phyloP scores from a whole-genome alignment of 129 eudicot species.

The Lactuca saligna region DNA sequence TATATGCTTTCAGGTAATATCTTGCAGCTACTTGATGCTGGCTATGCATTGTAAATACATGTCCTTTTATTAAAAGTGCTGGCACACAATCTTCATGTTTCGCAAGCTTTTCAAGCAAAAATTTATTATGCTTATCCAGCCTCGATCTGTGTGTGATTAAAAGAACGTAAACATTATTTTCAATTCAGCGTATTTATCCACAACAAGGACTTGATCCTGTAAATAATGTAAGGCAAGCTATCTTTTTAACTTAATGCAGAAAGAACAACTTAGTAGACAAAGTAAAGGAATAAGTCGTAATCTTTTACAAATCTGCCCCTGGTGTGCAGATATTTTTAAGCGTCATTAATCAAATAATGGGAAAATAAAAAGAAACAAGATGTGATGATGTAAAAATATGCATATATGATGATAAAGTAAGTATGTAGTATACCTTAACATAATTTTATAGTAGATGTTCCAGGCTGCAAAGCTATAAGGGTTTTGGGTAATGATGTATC shows the following conservation, averaged over 20 bases:
- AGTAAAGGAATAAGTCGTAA: no score
- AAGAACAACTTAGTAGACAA: no score
- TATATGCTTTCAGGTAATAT: constrained; percentile 80
- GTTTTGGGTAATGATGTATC: constrained; percentile 70
- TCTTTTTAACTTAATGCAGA: no score
- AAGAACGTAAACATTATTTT: background rate
- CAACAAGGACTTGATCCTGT: background rate
- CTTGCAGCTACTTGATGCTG: constrained; percentile 92
- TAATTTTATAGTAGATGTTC: constrained; percentile 86
- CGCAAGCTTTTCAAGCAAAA: constrained; percentile 54
- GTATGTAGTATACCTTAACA: constrained; percentile 47
- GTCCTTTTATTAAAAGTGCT: constrained; percentile 64
- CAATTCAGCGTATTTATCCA: constrained; percentile 11
- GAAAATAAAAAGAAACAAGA: no score
- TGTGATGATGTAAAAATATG: background rate
- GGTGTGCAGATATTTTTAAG: no score
- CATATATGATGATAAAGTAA: background rate
- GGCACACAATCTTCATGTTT: constrained; percentile 71
- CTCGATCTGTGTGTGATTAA: constrained; percentile 27
- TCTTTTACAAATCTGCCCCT: no score
- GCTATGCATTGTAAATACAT: constrained; percentile 67
- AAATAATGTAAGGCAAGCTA: background rate
- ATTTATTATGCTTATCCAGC: constrained; percentile 66
- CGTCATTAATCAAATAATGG: no score
- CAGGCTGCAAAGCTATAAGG: constrained; percentile 94